These are phyloP conservation scores for Halenospora varia DNA, from an alignment of 495 filamentous ascomycete species.

Conservation along the genomic window DNA sequence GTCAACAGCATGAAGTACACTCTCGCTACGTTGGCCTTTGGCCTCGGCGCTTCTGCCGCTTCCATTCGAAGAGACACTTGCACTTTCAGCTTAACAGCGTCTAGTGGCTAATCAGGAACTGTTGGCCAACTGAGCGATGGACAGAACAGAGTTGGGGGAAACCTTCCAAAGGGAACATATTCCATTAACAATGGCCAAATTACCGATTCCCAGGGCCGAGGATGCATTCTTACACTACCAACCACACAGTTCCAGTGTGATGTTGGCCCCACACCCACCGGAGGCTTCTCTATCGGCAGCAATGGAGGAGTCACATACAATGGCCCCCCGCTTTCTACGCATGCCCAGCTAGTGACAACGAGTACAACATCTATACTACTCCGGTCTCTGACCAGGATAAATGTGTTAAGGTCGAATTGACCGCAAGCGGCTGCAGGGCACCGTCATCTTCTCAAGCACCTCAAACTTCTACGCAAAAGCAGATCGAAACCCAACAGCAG, in stretches of 20 bases:
- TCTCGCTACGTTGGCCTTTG: background rate
- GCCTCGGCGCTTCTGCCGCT: background rate
- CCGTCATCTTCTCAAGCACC: background rate
- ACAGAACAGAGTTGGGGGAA: constrained; percentile 48
- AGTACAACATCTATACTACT: background rate
- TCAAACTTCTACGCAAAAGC: background rate
- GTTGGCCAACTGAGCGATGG: constrained; percentile 51
- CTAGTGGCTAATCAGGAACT: constrained; percentile 33
- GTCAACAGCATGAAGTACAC: background rate
- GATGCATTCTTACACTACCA: constrained; percentile 54
- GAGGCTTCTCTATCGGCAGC: constrained; percentile 47
- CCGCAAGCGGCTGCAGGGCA: background rate
- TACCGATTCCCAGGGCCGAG: constrained; percentile 47
- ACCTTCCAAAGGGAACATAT: constrained; percentile 33
- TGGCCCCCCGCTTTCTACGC: constrained; percentile 45
- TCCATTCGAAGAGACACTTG: background rate
- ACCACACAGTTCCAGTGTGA: constrained; percentile 67
- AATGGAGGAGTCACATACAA: constrained; percentile 44
- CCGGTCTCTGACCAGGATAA: background rate
- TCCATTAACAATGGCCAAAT: constrained; percentile 46
- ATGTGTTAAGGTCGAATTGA: background rate
- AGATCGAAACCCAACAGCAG: background rate
- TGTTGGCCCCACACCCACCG: constrained; percentile 37
- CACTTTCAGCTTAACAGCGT: constrained; percentile 3
- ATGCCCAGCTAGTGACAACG: constrained; percentile 41